Percentiles rank a stretch among this genome's conserved stretches.
Conservation (phyloP, 169 alveolate species). For the Plasmodium yoelii region DNA sequence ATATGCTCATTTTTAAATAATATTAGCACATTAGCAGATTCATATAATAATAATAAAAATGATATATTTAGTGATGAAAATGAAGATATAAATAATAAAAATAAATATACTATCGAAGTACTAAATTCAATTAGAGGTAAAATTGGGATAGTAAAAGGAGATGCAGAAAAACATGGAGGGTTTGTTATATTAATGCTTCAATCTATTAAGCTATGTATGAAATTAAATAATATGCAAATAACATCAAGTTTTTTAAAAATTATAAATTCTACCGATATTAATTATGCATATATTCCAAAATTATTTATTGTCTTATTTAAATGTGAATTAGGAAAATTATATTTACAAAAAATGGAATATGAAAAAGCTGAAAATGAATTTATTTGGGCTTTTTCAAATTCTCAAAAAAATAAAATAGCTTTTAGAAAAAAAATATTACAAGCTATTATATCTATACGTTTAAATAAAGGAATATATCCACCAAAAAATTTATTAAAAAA, state of each 20-base stretch:
- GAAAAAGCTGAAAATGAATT: slow-evolving; percentile 79
- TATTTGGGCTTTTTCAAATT: slow-evolving; percentile 79
- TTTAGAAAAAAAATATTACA: slow-evolving; percentile 47
- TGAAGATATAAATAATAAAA: slow-evolving; percentile 47
- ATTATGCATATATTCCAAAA: slow-evolving; percentile 67
- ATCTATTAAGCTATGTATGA: slow-evolving; percentile 80
- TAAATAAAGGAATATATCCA: slow-evolving; percentile 50
- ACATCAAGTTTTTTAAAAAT: slow-evolving; percentile 80
- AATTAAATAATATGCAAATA: slow-evolving; percentile 81
- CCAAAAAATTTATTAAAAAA: slow-evolving; percentile 35
- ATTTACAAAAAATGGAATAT: slow-evolving; percentile 78
- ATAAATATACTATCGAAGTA: slow-evolving; percentile 75
- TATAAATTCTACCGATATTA: slow-evolving; percentile 77
- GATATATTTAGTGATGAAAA: slow-evolving; percentile 55
- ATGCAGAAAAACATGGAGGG: slow-evolving; percentile 77
- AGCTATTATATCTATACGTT: slow-evolving; percentile 21
- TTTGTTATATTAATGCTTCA: slow-evolving; percentile 80
- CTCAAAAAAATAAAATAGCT: slow-evolving; percentile 23
- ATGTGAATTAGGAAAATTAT: slow-evolving; percentile 78
- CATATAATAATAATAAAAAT: slow-evolving; percentile 27
- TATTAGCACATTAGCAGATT: slow-evolving; percentile 48
- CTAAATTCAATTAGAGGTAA: slow-evolving; percentile 80
- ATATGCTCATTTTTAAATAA: slow-evolving; percentile 38
- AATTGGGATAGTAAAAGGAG: slow-evolving; percentile 77
- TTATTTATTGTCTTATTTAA: slow-evolving; percentile 78